Percentiles rank a stretch among this genome's conserved stretches.
These are phyloP conservation scores for Xylariaceae sp. DNA, from an alignment of 2,329 filamentous ascomycete genomes.

Conservation along the genomic window DNA sequence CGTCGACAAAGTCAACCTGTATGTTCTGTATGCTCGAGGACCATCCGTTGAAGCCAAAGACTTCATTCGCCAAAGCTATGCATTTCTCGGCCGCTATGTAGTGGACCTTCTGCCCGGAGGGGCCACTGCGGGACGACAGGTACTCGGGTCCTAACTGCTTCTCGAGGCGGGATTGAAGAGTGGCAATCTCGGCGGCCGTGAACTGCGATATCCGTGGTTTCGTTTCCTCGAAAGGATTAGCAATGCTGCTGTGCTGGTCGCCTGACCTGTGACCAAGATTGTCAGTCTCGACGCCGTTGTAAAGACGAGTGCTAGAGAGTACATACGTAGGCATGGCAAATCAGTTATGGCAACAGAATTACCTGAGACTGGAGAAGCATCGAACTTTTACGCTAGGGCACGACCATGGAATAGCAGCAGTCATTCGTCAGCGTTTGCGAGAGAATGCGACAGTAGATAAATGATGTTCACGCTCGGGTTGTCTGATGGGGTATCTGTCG, in stretches of 20 bases:
- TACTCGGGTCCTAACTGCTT: conserved; percentile 95
- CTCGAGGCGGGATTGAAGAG: conserved; percentile 77
- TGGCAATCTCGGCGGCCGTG: conserved; percentile 86
- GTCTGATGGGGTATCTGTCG: too few relatives aligned
- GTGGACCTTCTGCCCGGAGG: conserved; percentile 79
- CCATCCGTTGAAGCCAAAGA: conserved; percentile 52
- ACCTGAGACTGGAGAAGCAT: conserved; percentile 3
- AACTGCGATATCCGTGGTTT: conserved; percentile 68
- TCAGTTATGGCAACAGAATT: conserved; percentile 2
- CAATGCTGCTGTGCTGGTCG: conserved; percentile 58
- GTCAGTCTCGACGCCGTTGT: conserved; percentile 5
- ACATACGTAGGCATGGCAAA: conserved; percentile 28
- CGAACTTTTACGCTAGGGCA: not conserved
- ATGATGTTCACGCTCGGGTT: too few relatives aligned
- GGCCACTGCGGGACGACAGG: conserved; percentile 78
- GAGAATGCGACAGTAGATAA: too few relatives aligned
- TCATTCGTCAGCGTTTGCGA: too few relatives aligned
- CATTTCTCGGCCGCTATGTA: conserved; percentile 96
- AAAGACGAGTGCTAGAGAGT: too few relatives aligned
- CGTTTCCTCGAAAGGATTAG: conserved; percentile 77
- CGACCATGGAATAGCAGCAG: too few relatives aligned
- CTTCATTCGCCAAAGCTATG: conserved; percentile 57
- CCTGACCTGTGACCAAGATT: conserved; percentile 48
- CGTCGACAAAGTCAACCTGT: conserved; percentile 92
- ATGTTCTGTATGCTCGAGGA: conserved; percentile 93